These are phyloP conservation scores for Monoraphidium neglectum DNA, from an alignment of 139 green algal genomes.

Conservation along the genomic window DNA sequence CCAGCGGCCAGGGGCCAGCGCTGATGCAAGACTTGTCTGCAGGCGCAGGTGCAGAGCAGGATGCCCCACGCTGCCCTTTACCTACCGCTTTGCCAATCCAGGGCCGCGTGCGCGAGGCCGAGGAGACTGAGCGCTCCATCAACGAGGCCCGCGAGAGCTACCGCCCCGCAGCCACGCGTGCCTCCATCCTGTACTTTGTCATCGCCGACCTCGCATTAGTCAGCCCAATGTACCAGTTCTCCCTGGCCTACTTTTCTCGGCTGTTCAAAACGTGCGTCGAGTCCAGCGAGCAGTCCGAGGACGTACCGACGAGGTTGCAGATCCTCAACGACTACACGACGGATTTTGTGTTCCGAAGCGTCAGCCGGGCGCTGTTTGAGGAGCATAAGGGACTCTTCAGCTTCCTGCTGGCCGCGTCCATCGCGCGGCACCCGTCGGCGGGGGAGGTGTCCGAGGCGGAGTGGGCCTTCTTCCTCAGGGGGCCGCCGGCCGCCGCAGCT, in stretches of 20 bases:
- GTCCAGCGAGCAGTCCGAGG: slow-evolving; percentile 51
- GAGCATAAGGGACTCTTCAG: slow-evolving; percentile 40
- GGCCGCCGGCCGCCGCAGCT: slow-evolving; percentile 12
- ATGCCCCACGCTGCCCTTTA: background rate
- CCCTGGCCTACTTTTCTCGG: slow-evolving; percentile 73
- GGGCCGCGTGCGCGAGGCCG: slow-evolving; percentile 79
- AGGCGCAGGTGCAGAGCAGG: background rate
- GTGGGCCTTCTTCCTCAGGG: slow-evolving; percentile 83
- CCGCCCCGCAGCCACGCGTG: slow-evolving; percentile 78
- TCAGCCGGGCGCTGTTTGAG: slow-evolving; percentile 32
- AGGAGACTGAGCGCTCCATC: slow-evolving; percentile 80
- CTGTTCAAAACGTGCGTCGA: slow-evolving; percentile 86
- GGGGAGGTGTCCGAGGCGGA: slow-evolving; percentile 61
- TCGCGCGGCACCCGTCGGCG: slow-evolving; percentile 50
- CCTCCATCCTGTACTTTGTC: slow-evolving; percentile 89
- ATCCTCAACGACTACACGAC: slow-evolving; percentile 73
- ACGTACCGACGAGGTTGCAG: slow-evolving; percentile 58
- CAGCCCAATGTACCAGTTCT: slow-evolving; percentile 86
- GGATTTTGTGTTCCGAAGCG: slow-evolving; percentile 74
- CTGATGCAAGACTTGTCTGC: background rate
- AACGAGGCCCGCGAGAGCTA: slow-evolving; percentile 78
- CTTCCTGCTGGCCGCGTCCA: slow-evolving; percentile 53
- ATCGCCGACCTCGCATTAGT: slow-evolving; percentile 85
- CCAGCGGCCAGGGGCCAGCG: background rate
- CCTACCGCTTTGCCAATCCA: slow-evolving; percentile 20